Evolutionary conservation across 805 yeast genomes (phyloP), one percentile per base, ranked within the genome.

Genomic region (Candida ficus): DNA sequence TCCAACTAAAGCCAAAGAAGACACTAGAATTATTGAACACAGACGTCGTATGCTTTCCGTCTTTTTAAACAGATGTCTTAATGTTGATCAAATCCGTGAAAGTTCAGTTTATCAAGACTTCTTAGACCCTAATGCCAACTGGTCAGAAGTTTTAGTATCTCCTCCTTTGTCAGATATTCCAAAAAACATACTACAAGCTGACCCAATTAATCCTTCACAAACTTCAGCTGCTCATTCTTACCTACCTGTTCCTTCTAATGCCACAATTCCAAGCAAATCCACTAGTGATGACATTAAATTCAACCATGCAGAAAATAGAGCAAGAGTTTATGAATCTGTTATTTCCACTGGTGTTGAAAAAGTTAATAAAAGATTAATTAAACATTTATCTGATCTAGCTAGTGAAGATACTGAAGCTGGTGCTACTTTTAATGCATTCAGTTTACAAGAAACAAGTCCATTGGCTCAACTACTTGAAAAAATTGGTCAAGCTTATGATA

Each of bases 41-140:
- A 71, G 96, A 41, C 84, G 81, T 53, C 67, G 96, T 40, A 76
- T 85, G 76, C 73, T 90, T 28, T 70, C 83, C 0, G 84, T 80
- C 17, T 93, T 93, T 55, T 66, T 93, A 48, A 88, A 85, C 56
- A 74, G 91, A 51, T 91, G 98, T 60, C 57, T 78, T 34, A 60
- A 66, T 7, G 78, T 80, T 38, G 67, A 70, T 2, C 73, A 70
- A 45, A 70, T 93, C 13, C 66, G 80, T 33, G 72, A 71, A 25
- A 74, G 83, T 48, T 72, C 73, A 20, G 79, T 84, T 29, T 85
- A 88, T 49, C 76, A 79, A 35, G 78, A 80, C 53, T 93, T 93
- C 53, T 61, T 93, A 44, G 93, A 89, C 56, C 95, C 98, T 5
- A 90, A 89, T 50, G 78, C 88, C n/a, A 77, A 79, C 52, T 93